A percentile compares a stretch with the other conserved stretches of the same genome.
Evolutionary conservation across 2,329 filamentous ascomycete species (phyloP).

Genomic region (Alternaria brassicicola): DNA sequence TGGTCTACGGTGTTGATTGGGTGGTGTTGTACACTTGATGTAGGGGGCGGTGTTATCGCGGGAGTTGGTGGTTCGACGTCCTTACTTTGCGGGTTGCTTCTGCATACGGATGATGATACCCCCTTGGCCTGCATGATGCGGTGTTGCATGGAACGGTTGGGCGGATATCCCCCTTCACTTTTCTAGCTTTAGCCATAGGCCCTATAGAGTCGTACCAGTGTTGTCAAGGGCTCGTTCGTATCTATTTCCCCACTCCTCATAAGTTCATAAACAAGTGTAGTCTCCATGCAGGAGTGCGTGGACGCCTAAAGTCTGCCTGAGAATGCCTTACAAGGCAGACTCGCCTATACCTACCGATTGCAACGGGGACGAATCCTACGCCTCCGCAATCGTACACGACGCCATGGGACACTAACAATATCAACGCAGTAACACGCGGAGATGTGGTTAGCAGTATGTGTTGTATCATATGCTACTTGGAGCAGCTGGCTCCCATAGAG

Average conservation of each 20-base stretch:
- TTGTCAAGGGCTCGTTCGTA: neutral
- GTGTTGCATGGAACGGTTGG: neutral
- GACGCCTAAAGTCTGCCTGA: neutral
- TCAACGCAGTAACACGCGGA: neutral
- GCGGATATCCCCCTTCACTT: neutral
- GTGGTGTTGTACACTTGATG: neutral
- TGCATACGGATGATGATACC: neutral
- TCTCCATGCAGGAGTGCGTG: neutral
- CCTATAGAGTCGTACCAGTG: neutral
- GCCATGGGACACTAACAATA: neutral
- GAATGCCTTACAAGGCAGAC: neutral
- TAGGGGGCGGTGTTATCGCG: neutral
- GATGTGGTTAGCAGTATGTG: neutral
- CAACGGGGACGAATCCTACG: neutral
- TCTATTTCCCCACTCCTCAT: neutral
- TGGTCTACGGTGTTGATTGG: neutral
- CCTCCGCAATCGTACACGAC: neutral
- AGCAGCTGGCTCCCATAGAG: neutral
- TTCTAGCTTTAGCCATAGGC: neutral
- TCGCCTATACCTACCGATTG: neutral
- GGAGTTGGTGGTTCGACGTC: neutral
- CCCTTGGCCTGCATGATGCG: neutral
- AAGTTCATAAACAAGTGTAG: neutral
- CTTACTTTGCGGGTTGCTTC: neutral
- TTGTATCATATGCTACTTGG: neutral